Base-by-base conservation (phyloP, 2,329 filamentous ascomycete genomes). In the Exophiala dermatitidis region DNA sequence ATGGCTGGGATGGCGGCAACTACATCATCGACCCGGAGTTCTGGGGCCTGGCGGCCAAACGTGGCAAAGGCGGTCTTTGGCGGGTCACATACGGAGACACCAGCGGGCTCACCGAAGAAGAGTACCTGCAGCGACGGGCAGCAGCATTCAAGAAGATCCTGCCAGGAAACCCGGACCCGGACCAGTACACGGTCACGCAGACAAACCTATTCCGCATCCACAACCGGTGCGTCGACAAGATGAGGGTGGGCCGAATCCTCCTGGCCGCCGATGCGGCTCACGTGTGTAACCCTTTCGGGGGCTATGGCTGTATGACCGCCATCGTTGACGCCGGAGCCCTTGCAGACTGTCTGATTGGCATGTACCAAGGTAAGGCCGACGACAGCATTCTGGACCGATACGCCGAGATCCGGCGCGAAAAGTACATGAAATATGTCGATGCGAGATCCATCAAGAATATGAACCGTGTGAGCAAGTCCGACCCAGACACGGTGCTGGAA, bases 51-150 rank as follows among this genome's bases (percentile, higher is more conserved):
- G 79, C 78, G 2, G 81, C 81, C 1, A 77, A 73, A 48, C 78
- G 84, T 55, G 80, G 76, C 0, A 68, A 68, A 2, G 79, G 83
- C 46, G 79, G 79, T 0, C 66, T 84, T 8, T 84, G 82, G 71
- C 77, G 81, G n/a, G 77, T 85, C 32, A 81, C 81, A 0, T 84
- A 85, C 60, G 81, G 80, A 49, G 81, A 84, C 59, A 48, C n/a
- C 0, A 70, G 73, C 0, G 76, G 74, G 1, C 71, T 84, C 10
- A 75, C 73, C 0, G 68, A 65, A 31, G 79, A 81, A 5, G 71
- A 83, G 63, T 72, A 81, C 52, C 65, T 72, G 28, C 71, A 69
- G 19, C 73, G 80, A 7, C 79, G 80, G 56, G 72, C 77, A 2
- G 65, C 66, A 52, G 80, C 78, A 52, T 84, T 77, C 62, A 73